Evolutionary conservation across 202 grass and related monocot genomes (phyloP), one percentile per base, ranked within the genome.

Genomic region (Musa balbisiana): DNA sequence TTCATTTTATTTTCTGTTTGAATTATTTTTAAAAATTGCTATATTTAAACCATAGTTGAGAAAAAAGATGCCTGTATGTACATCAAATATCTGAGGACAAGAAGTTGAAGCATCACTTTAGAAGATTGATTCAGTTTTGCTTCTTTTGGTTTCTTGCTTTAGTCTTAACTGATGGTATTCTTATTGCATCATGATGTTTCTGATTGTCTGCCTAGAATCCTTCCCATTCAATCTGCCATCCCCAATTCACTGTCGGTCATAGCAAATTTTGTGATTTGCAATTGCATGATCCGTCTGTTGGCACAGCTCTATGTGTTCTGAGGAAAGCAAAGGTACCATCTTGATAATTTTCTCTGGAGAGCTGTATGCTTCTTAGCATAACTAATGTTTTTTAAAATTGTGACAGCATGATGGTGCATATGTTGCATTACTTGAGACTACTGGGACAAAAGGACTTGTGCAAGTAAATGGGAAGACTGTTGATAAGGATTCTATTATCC

Each of bases 401-500:
- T 77, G 8, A 65, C 49, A 83, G 85, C 63, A 53, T 73, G 77
- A 53, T 53, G 81, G 81, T 62, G 64, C 72, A 52, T 70, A 67
- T 33, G 85, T 84, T 78, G 53, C 86, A 75, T 77, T 92, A 62
- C 91, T 98, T 72, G 95, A 98, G 73, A 86, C 87, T 59, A 82
- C 81, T 2, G 9, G 90, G 29, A 84, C 90, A 19, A 94, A 92
- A 84, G 85, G 85, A 17, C 71, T 81, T 83, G 88, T 98, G 54
- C 74, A 82, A 88, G 89, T 98, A 71, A 98, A 98, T 71, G 95
- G 95, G 69, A 94, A 92, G 84, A 87, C 76, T 55, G 63, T 98
- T 62, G 91, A 94, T 73, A 93, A 92, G 81, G 25, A 85, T 84
- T 73, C 87, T 17, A 87, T 86, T 85, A 82, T 88, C 52, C 83